phyloP scores from a whole-genome alignment of 1,284 basidiomycete species.

The Ganoderma multipileum region DNA sequence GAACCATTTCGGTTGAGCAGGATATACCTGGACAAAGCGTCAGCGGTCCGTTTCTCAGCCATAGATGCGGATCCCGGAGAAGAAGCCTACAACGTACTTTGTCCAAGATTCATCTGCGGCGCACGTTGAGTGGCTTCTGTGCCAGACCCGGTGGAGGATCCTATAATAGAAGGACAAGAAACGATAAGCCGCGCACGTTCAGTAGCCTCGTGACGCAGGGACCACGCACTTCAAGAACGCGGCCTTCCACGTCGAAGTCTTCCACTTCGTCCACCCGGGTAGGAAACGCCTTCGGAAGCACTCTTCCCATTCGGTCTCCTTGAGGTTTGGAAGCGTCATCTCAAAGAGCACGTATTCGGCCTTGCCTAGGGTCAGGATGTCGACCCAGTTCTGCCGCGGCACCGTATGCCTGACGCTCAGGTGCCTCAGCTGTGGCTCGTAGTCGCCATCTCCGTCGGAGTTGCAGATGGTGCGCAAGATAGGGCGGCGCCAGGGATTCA shows the following conservation, averaged over 20 bases:
- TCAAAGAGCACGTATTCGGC: constrained; percentile 70
- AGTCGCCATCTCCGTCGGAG: constrained; percentile 42
- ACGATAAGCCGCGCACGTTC: not conserved
- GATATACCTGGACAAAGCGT: constrained; percentile 58
- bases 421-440: constrained; percentile 59
- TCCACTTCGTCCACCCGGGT: constrained; percentile 75
- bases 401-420: constrained; percentile 66
- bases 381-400: constrained; percentile 78
- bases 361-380: constrained; percentile 65
- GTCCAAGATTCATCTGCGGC: constrained; percentile 85
- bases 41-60: not conserved
- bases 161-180: constrained; percentile 43
- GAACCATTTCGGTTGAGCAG: constrained; percentile 76
- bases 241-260: constrained; percentile 63
- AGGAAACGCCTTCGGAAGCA: constrained; percentile 72
- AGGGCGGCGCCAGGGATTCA: constrained; percentile 78
- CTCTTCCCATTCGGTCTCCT: constrained; percentile 71
- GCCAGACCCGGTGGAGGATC: constrained; percentile 66
- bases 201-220: constrained; percentile 12
- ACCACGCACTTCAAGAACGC: constrained; percentile 63
- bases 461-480: constrained; percentile 62
- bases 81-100: constrained; percentile 53
- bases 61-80: not conserved
- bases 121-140: constrained; percentile 68
- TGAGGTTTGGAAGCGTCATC: constrained; percentile 69